phyloP scores from a whole-genome alignment of 208 protist genomes.

The Leishmania guyanensis region DNA sequence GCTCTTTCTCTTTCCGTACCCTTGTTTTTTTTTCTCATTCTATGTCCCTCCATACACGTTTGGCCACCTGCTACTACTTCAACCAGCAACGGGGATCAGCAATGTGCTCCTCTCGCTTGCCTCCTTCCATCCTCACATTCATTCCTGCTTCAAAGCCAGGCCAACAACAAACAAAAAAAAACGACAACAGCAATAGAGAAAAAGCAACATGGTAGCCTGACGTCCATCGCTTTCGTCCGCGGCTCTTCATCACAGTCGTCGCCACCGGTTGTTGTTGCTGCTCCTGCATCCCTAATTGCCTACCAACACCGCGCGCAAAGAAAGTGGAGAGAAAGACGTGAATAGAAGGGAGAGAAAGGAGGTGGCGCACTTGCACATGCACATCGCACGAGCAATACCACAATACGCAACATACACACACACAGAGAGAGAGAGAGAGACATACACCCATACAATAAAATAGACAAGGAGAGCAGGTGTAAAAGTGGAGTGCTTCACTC shows the following conservation, averaged over 20 bases:
- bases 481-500: slow-evolving; percentile 48
- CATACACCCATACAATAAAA: background rate
- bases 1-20: background rate
- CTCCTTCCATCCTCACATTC: background rate
- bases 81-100: background rate
- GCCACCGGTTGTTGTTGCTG: background rate
- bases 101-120: background rate
- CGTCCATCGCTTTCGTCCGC: background rate
- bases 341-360: background rate
- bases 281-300: background rate
- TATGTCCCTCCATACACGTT: background rate
- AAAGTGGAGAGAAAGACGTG: background rate
- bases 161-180: background rate
- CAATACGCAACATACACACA: background rate
- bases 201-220: background rate
- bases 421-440: background rate
- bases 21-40: background rate
- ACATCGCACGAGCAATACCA: slow-evolving; percentile 5
- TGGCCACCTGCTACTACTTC: slow-evolving; percentile 1
- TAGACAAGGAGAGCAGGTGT: background rate
- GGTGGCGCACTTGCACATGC: background rate
- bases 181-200: background rate
- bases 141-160: background rate
- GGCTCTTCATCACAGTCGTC: background rate
- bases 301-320: background rate